Base-by-base conservation (phyloP, 2,329 filamentous ascomycete species). In the Fusarium verrucosum region DNA sequence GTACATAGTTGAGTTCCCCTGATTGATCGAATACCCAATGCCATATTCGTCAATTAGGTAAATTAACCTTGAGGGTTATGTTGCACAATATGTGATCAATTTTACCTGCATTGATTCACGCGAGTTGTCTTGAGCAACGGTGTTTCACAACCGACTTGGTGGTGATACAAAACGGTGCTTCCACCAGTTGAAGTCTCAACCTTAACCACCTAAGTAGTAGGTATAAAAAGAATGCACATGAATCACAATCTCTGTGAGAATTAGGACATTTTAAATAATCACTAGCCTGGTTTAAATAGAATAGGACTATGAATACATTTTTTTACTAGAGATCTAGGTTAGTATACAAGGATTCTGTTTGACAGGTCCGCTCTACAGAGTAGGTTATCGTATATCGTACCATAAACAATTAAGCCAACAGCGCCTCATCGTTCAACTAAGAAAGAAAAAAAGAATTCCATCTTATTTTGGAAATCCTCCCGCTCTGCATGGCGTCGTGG, bases 401-500 rank as follows among this genome's bases (percentile, higher is more conserved):
- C n/a, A n/a, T n/a, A n/a, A n/a, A n/a, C n/a, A n/a, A n/a, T n/a
- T n/a, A n/a, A n/a, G n/a, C n/a, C n/a, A n/a, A n/a, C n/a, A 50
- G 14, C 55, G 23, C 26, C 28, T 32, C 52, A 23, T 36, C 33
- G 4, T 41, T 7, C 6, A 37, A 14, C 4, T 20, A 5, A 32
- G 13, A n/a, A 19, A 25, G n/a, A 35, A 58, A 36, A 13, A 37
- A 23, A 13, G 9, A 25, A 11, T 36, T 57, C 16, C 28, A 10
- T 49, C 38, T 41, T 49, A 57, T 44, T 44, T 28, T 45, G 33
- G 53, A 56, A 55, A 17, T 2, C 16, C 14, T 45, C 49, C 50
- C 49, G 40, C 36, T 36, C 22, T 46, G 25, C 55, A 66, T 46
- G 42, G 42, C 35, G 30, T 30, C 23, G 42, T 56, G 37, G 25